Base-by-base conservation (phyloP, 31 red algal species). In the Bonnemaisonia californica region DNA sequence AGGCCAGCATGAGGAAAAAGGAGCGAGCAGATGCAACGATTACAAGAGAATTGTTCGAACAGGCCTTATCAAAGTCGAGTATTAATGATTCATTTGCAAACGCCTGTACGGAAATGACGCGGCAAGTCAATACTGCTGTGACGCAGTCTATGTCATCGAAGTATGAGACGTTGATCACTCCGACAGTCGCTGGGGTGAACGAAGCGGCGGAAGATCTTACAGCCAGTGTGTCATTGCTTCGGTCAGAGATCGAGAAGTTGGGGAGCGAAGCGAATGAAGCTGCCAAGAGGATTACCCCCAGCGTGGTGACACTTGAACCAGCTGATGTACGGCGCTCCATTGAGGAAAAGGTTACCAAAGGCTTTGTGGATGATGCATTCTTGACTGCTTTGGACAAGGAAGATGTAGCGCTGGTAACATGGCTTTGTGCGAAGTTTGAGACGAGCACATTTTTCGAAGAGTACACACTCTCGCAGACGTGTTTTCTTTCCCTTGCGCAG, bases 361-460 rank as follows among this genome's bases (percentile, higher is more conserved):
- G 84, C 2, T 69, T 84, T 34, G 62, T 82, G 47, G 79, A 83
- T 69, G 81, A 70, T 9, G 82, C 89, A n/a, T 92, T 92, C 77
- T 36, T 66, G 35, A 71, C 76, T 21, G 89, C 89, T 34, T 67
- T 92, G 30, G 89, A 84, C 45, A 82, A 74, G 59, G 76, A 62
- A 47, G 82, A 92, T 84, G 68, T 85, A 24, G 62, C 51, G 48
- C 54, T 92, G 31, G 89, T 92, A 47, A 87, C 62, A 23, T 92
- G 89, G 89, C 66, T 83, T 33, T 83, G 79, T 41, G 54, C 48
- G n/a, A 87, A 87, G 65, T 87, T 87, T 78, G 89, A 87, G 30
- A 54, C 71, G 68, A 57, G 61, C 51, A 71, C 71, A 32, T 92
- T 86, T 39, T 82, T 76, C 41, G 89, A 82, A 22, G 71, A 69